Evolutionary conservation across 2,329 filamentous ascomycete genomes (phyloP).

Genomic region (Ophiocordyceps camponoti-saundersi): DNA sequence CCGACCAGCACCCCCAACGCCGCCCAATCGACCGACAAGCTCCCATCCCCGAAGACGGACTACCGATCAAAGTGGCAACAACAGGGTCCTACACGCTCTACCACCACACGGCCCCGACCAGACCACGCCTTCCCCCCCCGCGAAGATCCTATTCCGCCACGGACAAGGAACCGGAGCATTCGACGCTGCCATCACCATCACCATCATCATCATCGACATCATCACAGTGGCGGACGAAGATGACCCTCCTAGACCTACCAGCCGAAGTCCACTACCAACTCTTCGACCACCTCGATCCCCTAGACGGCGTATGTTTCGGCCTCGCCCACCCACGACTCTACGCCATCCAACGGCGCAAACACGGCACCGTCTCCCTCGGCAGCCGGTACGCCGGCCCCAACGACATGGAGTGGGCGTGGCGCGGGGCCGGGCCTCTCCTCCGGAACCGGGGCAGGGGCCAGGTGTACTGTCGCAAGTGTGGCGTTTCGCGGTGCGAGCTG

Average conservation of each 20-base stretch:
- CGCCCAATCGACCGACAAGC: slow-evolving; percentile 10
- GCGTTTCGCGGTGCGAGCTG: slow-evolving; percentile 42
- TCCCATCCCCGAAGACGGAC: slow-evolving; percentile 18
- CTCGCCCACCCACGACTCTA: slow-evolving; percentile 42
- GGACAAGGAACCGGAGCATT: slow-evolving; percentile 39
- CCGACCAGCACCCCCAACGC: slow-evolving; percentile 10
- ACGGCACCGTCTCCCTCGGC: slow-evolving; percentile 37
- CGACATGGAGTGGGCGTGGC: slow-evolving; percentile 47
- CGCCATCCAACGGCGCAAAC: slow-evolving; percentile 36
- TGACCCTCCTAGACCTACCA: slow-evolving; percentile 35
- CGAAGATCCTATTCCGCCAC: slow-evolving; percentile 44
- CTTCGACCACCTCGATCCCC: slow-evolving; percentile 45
- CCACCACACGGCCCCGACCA: neutral
- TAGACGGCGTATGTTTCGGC: slow-evolving; percentile 45
- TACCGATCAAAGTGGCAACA: neutral
- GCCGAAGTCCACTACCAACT: slow-evolving; percentile 42
- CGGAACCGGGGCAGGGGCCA: slow-evolving; percentile 37
- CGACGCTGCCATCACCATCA: slow-evolving; percentile 9
- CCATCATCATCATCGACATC: no score
- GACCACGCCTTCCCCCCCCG: slow-evolving; percentile 22
- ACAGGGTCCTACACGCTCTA: slow-evolving; percentile 2
- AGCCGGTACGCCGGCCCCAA: slow-evolving; percentile 42
- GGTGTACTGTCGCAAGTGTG: slow-evolving; percentile 45
- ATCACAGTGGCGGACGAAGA: slow-evolving; percentile 26
- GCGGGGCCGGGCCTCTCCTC: slow-evolving; percentile 31